phyloP scores from a whole-genome alignment of 164 flowering plant species.

The Platanus orientalis region DNA sequence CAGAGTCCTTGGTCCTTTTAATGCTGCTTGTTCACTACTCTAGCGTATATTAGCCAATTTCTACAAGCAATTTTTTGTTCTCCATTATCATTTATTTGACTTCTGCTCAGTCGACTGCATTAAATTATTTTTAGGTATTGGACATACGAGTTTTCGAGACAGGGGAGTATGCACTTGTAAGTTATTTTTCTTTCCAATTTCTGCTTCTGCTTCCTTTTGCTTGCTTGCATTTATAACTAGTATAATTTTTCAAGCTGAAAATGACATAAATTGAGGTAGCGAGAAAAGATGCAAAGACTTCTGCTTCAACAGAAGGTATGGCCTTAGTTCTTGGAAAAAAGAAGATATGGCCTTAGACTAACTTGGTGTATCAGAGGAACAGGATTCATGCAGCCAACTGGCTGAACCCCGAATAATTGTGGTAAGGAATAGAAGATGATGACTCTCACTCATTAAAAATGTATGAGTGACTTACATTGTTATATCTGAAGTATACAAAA shows the following conservation, averaged over 20 bases:
- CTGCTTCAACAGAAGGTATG: no score
- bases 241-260: not conserved
- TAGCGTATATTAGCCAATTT: not conserved
- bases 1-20: no score
- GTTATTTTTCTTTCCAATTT: conserved; percentile 17
- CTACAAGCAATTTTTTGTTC: not conserved
- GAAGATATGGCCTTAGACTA: no score
- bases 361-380: no score
- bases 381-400: no score
- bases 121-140: conserved; percentile 53
- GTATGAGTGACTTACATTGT: no score
- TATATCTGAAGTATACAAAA: no score
- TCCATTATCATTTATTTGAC: not conserved
- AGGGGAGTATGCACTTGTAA: conserved; percentile 89
- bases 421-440: not conserved
- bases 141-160: conserved; percentile 82
- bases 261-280: no score
- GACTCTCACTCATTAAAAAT: not conserved
- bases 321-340: no score
- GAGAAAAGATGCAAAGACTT: no score
- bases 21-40: not conserved
- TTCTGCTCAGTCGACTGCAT: conserved; percentile 3
- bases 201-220: conserved; percentile 1
- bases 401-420: no score
- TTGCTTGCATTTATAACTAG: not conserved